These are phyloP conservation scores for Candida oleophila DNA, from an alignment of 805 yeast genomes.

Conservation along the genomic window DNA sequence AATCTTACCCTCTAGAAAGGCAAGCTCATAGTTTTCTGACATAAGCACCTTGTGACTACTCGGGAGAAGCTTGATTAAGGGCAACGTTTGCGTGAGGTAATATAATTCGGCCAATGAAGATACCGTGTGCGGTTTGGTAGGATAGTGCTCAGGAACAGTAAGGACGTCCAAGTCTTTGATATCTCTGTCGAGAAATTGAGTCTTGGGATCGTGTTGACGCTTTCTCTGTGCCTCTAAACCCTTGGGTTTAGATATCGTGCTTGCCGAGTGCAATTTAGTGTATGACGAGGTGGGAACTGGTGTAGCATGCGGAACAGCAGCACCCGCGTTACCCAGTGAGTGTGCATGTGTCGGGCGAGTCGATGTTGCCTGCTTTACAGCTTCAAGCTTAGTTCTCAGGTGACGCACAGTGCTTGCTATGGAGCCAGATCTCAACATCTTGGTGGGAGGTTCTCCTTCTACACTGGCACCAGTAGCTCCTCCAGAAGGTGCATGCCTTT, in stretches of 20 bases:
- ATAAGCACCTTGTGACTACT: conserved; percentile 83
- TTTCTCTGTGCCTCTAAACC: neutral
- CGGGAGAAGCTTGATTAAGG: conserved; percentile 75
- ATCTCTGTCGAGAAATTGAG: conserved; percentile 7
- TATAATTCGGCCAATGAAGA: conserved; percentile 80
- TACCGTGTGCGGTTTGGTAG: conserved; percentile 37
- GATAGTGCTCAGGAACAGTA: conserved; percentile 43
- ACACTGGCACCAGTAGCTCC: neutral
- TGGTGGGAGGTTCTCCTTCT: neutral
- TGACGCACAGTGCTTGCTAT: neutral
- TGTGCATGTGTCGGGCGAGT: neutral
- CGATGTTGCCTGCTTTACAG: neutral
- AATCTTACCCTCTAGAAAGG: conserved; percentile 85
- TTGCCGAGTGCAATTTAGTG: neutral
- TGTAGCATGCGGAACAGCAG: neutral
- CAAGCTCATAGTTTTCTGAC: conserved; percentile 81
- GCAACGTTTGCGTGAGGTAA: conserved; percentile 84
- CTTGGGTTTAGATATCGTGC: neutral
- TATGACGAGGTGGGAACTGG: neutral
- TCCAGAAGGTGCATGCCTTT: neutral
- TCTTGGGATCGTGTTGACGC: neutral
- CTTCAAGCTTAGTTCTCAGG: neutral
- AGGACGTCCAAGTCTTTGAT: conserved; percentile 34
- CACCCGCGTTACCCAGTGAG: neutral
- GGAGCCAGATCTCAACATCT: neutral